These are phyloP conservation scores for Penicillium brasilianum DNA, from an alignment of 2,329 filamentous ascomycete genomes.

Conservation along the genomic window DNA sequence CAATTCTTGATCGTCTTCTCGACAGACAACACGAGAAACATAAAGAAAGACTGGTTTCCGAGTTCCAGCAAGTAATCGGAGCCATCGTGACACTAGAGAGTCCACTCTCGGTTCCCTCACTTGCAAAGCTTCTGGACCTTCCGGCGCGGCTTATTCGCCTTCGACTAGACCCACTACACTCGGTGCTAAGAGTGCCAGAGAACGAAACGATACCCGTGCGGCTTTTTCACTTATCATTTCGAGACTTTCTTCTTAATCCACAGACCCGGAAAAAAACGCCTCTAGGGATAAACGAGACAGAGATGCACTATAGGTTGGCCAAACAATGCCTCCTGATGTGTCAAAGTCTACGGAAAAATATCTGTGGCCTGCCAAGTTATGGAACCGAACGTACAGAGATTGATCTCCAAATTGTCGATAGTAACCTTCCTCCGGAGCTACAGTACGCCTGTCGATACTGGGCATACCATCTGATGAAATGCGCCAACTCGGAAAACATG, in stretches of 20 bases:
- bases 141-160: background rate
- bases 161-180: background rate
- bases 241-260: constrained; percentile 12
- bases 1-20: constrained; percentile 20
- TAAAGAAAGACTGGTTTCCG: constrained; percentile 11
- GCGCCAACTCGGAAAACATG: constrained; percentile 5
- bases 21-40: constrained; percentile 8
- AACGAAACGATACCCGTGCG: background rate
- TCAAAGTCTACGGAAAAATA: background rate
- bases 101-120: constrained; percentile 2
- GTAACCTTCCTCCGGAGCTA: constrained; percentile 10
- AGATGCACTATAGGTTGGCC: background rate
- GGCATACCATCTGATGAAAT: constrained; percentile 33
- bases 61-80: constrained; percentile 16
- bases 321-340: background rate
- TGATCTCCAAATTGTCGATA: background rate
- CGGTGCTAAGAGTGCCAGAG: constrained; percentile 2
- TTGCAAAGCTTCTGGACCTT: background rate
- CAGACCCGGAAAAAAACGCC: background rate
- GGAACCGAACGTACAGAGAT: background rate
- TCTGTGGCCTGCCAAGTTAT: background rate
- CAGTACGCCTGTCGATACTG: constrained; percentile 25
- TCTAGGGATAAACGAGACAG: too few species aligned
- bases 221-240: constrained; percentile 7
- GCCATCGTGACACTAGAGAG: background rate